phyloP scores from a whole-genome alignment of 2,329 filamentous ascomycete genomes.

The Xylariales sp. region DNA sequence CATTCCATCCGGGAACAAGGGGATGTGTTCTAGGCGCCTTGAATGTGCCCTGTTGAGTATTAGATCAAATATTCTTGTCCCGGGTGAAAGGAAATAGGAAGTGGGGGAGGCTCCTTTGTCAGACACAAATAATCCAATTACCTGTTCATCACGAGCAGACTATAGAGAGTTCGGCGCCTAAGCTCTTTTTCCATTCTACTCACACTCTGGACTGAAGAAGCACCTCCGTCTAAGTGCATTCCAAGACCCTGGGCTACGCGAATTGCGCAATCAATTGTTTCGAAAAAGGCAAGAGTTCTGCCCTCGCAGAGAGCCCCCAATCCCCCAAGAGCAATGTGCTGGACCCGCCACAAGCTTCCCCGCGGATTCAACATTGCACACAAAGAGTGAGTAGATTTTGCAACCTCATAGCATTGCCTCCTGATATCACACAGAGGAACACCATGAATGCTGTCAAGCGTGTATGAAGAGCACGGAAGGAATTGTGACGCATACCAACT shows the following conservation, averaged over 20 bases:
- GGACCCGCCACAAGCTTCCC: constrained; percentile 10
- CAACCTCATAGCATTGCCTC: constrained; percentile 6
- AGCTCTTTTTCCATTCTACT: constrained; percentile 11
- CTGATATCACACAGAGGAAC: constrained; percentile 9
- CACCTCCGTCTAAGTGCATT: background rate
- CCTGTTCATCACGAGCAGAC: constrained; percentile 11
- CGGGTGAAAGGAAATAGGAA: background rate
- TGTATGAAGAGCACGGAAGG: constrained; percentile 10
- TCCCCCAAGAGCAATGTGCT: constrained; percentile 10
- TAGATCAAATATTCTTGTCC: background rate
- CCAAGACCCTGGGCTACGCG: constrained; percentile 9
- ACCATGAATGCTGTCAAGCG: constrained; percentile 8
- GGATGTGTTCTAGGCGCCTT: constrained; percentile 3
- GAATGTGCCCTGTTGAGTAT: constrained; percentile 5
- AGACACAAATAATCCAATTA: too few relatives aligned
- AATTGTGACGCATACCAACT: constrained; percentile 12
- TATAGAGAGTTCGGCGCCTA: constrained; percentile 9
- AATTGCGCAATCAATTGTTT: constrained; percentile 3
- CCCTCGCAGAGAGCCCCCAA: constrained; percentile 6
- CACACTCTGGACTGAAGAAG: background rate
- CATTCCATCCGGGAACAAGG: constrained; percentile 1
- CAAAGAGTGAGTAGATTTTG: constrained; percentile 3
- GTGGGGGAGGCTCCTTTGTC: background rate
- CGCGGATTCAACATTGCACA: background rate
- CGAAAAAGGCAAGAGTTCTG: constrained; percentile 8